Evolutionary conservation across 805 yeast genomes (phyloP), one percentile per base, ranked within the genome.

Genomic region (Sungouiozyma intestinalis): DNA sequence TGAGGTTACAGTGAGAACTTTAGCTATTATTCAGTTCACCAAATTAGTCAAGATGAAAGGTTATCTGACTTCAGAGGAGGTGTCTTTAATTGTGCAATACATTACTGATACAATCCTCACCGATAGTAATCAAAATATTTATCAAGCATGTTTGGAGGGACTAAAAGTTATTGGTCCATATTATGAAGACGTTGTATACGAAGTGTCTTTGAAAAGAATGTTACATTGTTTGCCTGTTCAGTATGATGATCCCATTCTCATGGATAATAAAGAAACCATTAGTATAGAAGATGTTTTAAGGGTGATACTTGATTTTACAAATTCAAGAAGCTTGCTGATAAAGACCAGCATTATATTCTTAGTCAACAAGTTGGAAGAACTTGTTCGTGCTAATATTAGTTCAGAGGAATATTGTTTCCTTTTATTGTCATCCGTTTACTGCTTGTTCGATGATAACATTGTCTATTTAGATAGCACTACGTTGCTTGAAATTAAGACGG

Each of bases 1-100:
- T 24, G 95, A 85, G 52, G 79, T 78, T 9, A 75, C 87, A 1
- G 67, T 86, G 43, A 71, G 86, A 52, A 70, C 81, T 20, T 64
- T 81, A 34, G 74, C 92, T 1, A 65, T 83, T 21, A 75, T 75
- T 41, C 84, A 82, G 36, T 68, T 86, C 40, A 69, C 77, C 0
- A 74, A 76, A 40, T 53, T 85, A 35, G 65, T 79, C 7, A 63
- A 67, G 24, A 63, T 83, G 49, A 58, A 63, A 2, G 64, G 62
- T 1, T 79, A 75, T 48, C 61, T 86, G 38, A 59, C 60, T 14
- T 48, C 52, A 3, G 73, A 74, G 40, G 95, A 86, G 49, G 58
- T 75, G 20, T 72, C 76, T 21, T 62, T 84, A 40, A 65, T 84
- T 5, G 74, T 81, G 29, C 84, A 76, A 48, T 76, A 79, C 50